Conservation (phyloP, 768 basidiomycete genomes). For the Daedalea quercina region DNA sequence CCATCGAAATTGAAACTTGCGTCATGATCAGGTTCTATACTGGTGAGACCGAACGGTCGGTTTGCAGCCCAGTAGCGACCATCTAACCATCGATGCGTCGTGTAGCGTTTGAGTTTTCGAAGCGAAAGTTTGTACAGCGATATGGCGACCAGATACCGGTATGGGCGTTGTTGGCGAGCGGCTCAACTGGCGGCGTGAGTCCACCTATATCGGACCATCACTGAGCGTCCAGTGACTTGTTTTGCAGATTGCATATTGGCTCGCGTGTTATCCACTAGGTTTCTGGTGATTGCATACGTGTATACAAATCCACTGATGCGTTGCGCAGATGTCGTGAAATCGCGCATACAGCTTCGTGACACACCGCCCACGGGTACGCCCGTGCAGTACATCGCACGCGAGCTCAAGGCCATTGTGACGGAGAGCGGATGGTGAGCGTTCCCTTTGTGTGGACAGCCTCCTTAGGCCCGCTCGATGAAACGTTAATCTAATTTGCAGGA, state of each 20-base stretch:
- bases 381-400: slow-evolving; percentile 67
- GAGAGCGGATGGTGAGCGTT: slow-evolving; percentile 66
- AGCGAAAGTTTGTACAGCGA: slow-evolving; percentile 58
- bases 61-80: too few relatives aligned
- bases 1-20: not conserved
- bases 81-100: not conserved
- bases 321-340: slow-evolving; percentile 78
- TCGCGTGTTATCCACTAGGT: slow-evolving; percentile 88
- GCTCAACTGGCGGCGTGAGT: slow-evolving; percentile 76
- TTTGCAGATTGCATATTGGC: slow-evolving; percentile 80
- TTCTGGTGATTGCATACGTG: not conserved
- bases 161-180: slow-evolving; percentile 80
- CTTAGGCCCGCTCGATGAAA: not conserved
- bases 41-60: slow-evolving; percentile 27
- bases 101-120: slow-evolving; percentile 83
- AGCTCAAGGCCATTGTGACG: slow-evolving; percentile 56
- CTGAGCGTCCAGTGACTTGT: too few relatives aligned
- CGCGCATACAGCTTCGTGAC: slow-evolving; percentile 74
- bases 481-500: slow-evolving; percentile 27
- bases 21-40: slow-evolving; percentile 53
- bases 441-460: not conserved
- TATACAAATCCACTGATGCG: not conserved
- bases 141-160: slow-evolving; percentile 72
- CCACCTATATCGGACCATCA: too few relatives aligned
- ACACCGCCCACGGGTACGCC: slow-evolving; percentile 71